Conservation (phyloP, 768 basidiomycete genomes). For the Suillus ampliporus region DNA sequence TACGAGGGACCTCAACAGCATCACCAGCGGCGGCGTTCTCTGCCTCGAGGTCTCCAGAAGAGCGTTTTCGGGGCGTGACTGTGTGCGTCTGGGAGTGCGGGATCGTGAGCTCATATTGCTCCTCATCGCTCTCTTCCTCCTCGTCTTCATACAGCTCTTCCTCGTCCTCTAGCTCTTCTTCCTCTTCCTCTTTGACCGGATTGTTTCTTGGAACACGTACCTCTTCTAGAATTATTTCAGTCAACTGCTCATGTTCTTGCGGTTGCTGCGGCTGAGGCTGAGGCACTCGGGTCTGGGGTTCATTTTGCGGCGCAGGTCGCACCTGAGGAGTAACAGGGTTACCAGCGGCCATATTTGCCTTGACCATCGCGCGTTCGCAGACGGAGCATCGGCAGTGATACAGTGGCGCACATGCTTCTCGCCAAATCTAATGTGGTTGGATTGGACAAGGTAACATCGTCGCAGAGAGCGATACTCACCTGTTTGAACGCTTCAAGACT, state of each 20-base stretch:
- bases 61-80: constrained; percentile 40
- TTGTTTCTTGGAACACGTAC: constrained; percentile 25
- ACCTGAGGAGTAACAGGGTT: constrained; percentile 38
- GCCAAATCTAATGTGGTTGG: constrained; percentile 58
- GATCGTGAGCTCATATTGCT: constrained; percentile 10
- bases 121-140: constrained; percentile 37
- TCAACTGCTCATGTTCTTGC: constrained; percentile 18
- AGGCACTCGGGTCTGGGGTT: constrained; percentile 20
- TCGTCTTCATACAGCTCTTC: constrained; percentile 37
- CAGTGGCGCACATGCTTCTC: constrained; percentile 72
- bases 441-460: neutral
- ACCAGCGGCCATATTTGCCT: constrained; percentile 51
- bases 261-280: constrained; percentile 19
- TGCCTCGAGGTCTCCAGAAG: constrained; percentile 43
- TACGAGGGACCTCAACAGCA: constrained; percentile 14
- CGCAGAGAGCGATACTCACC: constrained; percentile 45
- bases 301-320: constrained; percentile 23
- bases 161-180: constrained; percentile 31
- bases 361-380: constrained; percentile 68
- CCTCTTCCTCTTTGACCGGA: constrained; percentile 21
- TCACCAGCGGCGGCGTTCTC: constrained; percentile 19
- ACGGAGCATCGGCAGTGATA: constrained; percentile 78
- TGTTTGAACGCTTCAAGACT: constrained; percentile 61
- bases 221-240: constrained; percentile 35
- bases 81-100: constrained; percentile 15